Conservation (phyloP, 306 rosid genomes). For the Rosa lucieae region DNA sequence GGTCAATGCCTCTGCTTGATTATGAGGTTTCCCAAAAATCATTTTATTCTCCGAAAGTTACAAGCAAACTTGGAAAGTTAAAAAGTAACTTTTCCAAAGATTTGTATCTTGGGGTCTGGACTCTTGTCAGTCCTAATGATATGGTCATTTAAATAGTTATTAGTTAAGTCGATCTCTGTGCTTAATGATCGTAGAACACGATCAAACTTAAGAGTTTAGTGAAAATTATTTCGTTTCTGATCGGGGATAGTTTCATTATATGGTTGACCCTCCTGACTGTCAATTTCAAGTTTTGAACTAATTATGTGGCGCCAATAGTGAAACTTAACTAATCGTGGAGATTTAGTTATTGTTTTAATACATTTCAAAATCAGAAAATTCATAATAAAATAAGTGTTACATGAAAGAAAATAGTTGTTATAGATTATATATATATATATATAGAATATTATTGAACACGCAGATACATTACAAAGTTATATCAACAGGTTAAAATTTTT, state of each 20-base stretch:
- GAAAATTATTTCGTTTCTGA: not conserved
- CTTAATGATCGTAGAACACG: conserved; percentile 29
- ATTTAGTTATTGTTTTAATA: too few relatives aligned
- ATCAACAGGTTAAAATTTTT: too few relatives aligned
- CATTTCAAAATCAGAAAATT: too few relatives aligned
- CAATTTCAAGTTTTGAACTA: not conserved
- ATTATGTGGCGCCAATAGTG: not conserved
- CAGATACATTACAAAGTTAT: too few relatives aligned
- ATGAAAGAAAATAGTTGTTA: too few relatives aligned
- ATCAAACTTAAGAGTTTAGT: not conserved
- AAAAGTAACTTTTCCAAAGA: conserved; percentile 25
- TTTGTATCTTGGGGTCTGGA: conserved; percentile 29
- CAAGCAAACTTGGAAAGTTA: not conserved
- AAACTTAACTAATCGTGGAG: not conserved
- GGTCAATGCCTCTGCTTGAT: not conserved
- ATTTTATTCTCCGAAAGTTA: conserved; percentile 29
- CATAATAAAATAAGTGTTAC: too few relatives aligned
- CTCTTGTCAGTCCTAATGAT: conserved; percentile 29
- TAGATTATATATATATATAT: too few relatives aligned
- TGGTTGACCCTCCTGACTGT: not conserved
- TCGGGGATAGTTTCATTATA: not conserved
- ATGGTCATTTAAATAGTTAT: not conserved
- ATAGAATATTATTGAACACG: too few relatives aligned
- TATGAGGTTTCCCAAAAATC: conserved; percentile 1
- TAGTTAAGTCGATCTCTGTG: not conserved